Base-by-base conservation (phyloP, 1,139 yeast genomes). In the Suhomyces wounanorum region DNA sequence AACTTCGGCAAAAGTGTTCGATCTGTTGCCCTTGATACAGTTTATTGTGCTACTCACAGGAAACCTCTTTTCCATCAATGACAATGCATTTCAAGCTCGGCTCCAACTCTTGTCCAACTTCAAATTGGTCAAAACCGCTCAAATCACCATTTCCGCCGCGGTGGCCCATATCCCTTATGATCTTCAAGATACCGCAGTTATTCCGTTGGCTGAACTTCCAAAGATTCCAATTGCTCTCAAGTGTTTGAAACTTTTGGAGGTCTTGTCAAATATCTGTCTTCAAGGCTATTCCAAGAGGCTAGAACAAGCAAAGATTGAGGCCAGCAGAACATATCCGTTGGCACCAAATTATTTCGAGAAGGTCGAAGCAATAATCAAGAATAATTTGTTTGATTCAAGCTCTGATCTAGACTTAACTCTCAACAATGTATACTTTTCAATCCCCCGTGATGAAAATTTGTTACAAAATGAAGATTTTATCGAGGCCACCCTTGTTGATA, bases 241-340 rank as follows among this genome's bases (percentile, higher is more conserved):
- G 43, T 69, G 79, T 43, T 57, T 79, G 30, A 68, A 65, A 45
- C 61, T 72, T 17, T 64, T 81, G 39, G 75, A 71, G 41, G 49
- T 61, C 0, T 65, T 81, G 45, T 65, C 75, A 43, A 48, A 56
- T 7, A 75, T 72, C 48, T 75, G 85, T 13, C 62, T 75, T 11
- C 70, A 70, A 18, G 80, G 84, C 0, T 82, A 83, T 58, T 73
- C 75, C 49, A 78, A 73, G 52, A 73, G 77, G 48, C 60, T 81
- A 47, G 72, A 67, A 18, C 77, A 68, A 51, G 78, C 83, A 1
- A 65, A 69, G 46, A 40, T 61, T 40, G 84, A 77, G 52, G 46
- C 52, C 50, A 44, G 52, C 51, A 45, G 61, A 54, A 49, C 55
- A 43, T 17, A 38, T 48, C 52, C 43, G 33, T 59, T 44, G 39